These are phyloP conservation scores for Phytophthora ramorum DNA, from an alignment of 352 stramenopile genomes.

Conservation along the genomic window DNA sequence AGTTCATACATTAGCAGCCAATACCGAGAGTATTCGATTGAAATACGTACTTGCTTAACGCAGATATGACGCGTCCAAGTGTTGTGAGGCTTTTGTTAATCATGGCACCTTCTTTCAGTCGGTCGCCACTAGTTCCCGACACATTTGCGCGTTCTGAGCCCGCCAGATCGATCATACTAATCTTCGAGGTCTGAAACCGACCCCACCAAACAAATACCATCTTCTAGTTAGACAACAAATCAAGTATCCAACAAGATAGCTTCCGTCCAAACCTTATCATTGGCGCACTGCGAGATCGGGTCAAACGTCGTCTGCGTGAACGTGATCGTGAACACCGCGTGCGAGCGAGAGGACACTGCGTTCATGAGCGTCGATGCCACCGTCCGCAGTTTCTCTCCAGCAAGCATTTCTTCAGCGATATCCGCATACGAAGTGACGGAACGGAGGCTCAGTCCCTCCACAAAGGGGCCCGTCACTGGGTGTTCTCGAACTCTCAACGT, in stretches of 20 bases:
- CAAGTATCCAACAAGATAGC: background rate
- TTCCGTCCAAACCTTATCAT: slow-evolving; percentile 60
- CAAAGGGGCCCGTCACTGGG: slow-evolving; percentile 83
- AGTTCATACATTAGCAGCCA: background rate
- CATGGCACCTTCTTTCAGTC: slow-evolving; percentile 92
- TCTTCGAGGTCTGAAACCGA: slow-evolving; percentile 75
- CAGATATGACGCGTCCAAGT: slow-evolving; percentile 88
- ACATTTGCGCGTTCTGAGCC: slow-evolving; percentile 84
- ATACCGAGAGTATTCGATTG: background rate
- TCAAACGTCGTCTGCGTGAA: slow-evolving; percentile 84
- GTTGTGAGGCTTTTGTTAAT: slow-evolving; percentile 94
- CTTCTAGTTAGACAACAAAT: slow-evolving; percentile 1
- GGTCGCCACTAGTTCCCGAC: slow-evolving; percentile 84
- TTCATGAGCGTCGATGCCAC: slow-evolving; percentile 98
- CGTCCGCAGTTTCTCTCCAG: slow-evolving; percentile 95
- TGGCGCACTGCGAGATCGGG: slow-evolving; percentile 53
- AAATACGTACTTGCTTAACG: slow-evolving; percentile 70
- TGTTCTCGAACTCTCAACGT: slow-evolving; percentile 84
- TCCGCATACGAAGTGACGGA: slow-evolving; percentile 84
- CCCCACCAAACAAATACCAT: background rate
- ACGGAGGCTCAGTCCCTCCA: slow-evolving; percentile 75
- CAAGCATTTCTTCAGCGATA: slow-evolving; percentile 78
- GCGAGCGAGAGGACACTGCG: slow-evolving; percentile 93
- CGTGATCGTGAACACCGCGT: slow-evolving; percentile 98
- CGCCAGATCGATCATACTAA: slow-evolving; percentile 88